Evolutionary conservation across 1,284 basidiomycete species (phyloP).

Genomic region (Pterulicium gracile): DNA sequence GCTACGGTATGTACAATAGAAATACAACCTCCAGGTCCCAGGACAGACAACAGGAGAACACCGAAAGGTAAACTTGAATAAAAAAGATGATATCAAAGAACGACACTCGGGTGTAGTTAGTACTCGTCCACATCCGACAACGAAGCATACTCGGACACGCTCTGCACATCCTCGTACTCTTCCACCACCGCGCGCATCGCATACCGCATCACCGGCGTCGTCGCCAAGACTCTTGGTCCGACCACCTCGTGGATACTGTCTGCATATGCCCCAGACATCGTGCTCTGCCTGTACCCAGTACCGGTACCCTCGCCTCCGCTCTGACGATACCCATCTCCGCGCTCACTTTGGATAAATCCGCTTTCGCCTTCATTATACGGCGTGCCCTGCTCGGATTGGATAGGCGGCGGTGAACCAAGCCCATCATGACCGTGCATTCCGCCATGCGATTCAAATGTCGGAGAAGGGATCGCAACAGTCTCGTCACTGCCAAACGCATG

Average conservation of each 20-base stretch:
- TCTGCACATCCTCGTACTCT: conserved; percentile 65
- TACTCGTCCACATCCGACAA: conserved; percentile 64
- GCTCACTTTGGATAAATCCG: too few species aligned
- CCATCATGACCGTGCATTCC: too few species aligned
- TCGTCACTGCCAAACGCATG: too few species aligned
- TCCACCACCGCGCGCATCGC: conserved; percentile 72
- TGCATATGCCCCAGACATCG: conserved; percentile 17
- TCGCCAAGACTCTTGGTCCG: conserved; percentile 62
- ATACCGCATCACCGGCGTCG: conserved; percentile 67
- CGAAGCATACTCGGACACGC: conserved; percentile 65
- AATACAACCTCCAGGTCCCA: too few species aligned
- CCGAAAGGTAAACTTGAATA: too few species aligned
- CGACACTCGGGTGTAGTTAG: conserved; percentile 20
- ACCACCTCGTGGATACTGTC: conserved; percentile 40
- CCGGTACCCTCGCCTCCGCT: conserved; percentile 17
- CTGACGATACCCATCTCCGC: too few species aligned
- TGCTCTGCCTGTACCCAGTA: conserved; percentile 26
- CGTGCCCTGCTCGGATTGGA: not conserved
- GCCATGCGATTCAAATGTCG: not conserved
- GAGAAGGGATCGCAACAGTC: conserved; percentile 13
- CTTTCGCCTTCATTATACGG: not conserved
- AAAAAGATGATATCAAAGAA: too few species aligned
- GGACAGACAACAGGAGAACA: too few species aligned
- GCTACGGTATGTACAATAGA: too few species aligned
- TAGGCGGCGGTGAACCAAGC: not conserved